These are phyloP conservation scores for Prunus armeniaca DNA, from an alignment of 306 rosid genomes.

Conservation along the genomic window DNA sequence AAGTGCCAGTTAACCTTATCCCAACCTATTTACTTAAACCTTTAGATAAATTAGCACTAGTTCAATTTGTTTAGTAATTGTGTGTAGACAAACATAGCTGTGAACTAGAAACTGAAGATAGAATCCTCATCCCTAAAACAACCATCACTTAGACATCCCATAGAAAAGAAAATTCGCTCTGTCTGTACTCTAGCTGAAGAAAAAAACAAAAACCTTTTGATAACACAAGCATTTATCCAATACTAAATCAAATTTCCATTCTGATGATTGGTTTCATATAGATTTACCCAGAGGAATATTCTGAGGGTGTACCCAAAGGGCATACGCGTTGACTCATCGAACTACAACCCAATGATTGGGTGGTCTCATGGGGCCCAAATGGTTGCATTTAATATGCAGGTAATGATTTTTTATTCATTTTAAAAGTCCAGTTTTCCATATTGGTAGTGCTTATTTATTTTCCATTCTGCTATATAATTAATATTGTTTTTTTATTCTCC, in stretches of 20 bases:
- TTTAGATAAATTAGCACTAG: not conserved
- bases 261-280: slow-evolving; percentile 29
- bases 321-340: slow-evolving; percentile 88
- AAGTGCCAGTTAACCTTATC: not conserved
- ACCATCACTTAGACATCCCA: not conserved
- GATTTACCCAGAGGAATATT: slow-evolving; percentile 92
- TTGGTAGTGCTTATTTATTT: not conserved
- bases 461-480: not conserved
- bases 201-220: too few species aligned
- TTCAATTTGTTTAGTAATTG: not conserved
- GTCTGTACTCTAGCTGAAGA: too few species aligned
- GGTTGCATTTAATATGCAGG: slow-evolving; percentile 99
- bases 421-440: not conserved
- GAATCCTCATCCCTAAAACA: not conserved
- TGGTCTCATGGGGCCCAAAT: slow-evolving; percentile 99
- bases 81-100: not conserved
- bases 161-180: not conserved
- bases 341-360: slow-evolving; percentile 92
- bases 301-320: slow-evolving; percentile 97
- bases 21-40: not conserved
- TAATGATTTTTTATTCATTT: slow-evolving; percentile 15
- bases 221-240: too few species aligned
- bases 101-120: not conserved
- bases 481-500: not conserved
- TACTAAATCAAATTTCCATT: not conserved